phyloP scores from a whole-genome alignment of 2,329 filamentous ascomycete genomes.

The Aspergillus luchuensis region DNA sequence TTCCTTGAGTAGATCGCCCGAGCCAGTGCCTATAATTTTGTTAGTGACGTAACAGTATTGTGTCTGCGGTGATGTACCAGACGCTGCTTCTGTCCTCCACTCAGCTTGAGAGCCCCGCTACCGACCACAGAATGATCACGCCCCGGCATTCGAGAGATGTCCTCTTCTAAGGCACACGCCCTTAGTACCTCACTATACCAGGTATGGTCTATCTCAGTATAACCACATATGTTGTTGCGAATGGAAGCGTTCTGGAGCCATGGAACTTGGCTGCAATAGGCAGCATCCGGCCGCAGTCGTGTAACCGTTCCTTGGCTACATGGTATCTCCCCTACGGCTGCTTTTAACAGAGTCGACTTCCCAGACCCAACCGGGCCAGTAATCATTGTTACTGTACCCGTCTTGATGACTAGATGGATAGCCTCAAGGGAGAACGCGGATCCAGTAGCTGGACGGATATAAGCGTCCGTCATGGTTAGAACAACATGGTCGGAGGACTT shows the following conservation, averaged over 20 bases:
- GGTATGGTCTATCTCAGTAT: conserved; percentile 68
- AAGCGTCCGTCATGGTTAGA: background rate
- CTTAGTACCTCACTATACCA: conserved; percentile 69
- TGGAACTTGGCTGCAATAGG: conserved; percentile 59
- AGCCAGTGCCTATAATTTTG: background rate
- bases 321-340: background rate
- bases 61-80: background rate
- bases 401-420: background rate
- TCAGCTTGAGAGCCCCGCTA: background rate
- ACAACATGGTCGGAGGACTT: background rate
- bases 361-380: background rate
- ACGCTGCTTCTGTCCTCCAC: conserved; percentile 5
- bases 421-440: background rate
- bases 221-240: conserved; percentile 64
- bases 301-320: background rate
- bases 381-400: background rate
- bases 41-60: background rate
- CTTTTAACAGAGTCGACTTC: conserved; percentile 1
- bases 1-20: background rate
- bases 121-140: background rate
- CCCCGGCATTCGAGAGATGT: conserved; percentile 49
- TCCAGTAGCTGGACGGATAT: background rate
- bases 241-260: conserved; percentile 81
- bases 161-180: conserved; percentile 71
- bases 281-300: background rate